These are phyloP conservation scores for Sclerotinia subarctica DNA, from an alignment of 2,329 filamentous ascomycete species.

Conservation along the genomic window DNA sequence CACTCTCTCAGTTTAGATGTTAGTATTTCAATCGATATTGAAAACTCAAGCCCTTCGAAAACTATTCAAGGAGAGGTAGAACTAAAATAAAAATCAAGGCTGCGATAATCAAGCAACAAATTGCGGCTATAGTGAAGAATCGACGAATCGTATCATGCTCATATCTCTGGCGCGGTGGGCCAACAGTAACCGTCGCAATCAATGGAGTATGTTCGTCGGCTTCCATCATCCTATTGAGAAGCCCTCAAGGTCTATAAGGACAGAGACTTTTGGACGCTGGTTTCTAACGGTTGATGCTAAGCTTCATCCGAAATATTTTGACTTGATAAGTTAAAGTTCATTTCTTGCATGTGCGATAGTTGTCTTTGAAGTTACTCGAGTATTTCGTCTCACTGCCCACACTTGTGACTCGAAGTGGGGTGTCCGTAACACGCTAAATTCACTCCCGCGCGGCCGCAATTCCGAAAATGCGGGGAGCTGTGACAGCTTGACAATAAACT, in stretches of 20 bases:
- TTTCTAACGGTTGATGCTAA: background rate
- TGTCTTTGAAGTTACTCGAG: background rate
- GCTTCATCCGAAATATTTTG: background rate
- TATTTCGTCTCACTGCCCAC: background rate
- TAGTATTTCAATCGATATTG: no score
- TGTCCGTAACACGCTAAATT: background rate
- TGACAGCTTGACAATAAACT: background rate
- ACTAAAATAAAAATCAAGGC: slow-evolving; percentile 46
- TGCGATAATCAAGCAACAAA: slow-evolving; percentile 49
- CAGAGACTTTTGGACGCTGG: background rate
- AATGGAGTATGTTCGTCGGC: slow-evolving; percentile 58
- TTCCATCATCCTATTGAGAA: background rate
- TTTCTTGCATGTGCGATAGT: background rate
- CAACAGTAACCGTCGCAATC: slow-evolving; percentile 59
- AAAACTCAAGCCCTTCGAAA: background rate
- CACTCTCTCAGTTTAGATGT: background rate
- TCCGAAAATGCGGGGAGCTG: slow-evolving; percentile 9
- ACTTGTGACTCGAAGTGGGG: background rate
- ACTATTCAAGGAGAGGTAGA: slow-evolving; percentile 41
- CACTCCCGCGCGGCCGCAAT: slow-evolving; percentile 6
- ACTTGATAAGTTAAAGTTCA: background rate
- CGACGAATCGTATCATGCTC: slow-evolving; percentile 59
- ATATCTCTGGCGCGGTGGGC: slow-evolving; percentile 52
- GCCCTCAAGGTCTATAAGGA: background rate
- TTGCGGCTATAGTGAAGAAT: slow-evolving; percentile 61